Conservation (phyloP, 2,329 filamentous ascomycete genomes). For the Cercospora sojina region DNA sequence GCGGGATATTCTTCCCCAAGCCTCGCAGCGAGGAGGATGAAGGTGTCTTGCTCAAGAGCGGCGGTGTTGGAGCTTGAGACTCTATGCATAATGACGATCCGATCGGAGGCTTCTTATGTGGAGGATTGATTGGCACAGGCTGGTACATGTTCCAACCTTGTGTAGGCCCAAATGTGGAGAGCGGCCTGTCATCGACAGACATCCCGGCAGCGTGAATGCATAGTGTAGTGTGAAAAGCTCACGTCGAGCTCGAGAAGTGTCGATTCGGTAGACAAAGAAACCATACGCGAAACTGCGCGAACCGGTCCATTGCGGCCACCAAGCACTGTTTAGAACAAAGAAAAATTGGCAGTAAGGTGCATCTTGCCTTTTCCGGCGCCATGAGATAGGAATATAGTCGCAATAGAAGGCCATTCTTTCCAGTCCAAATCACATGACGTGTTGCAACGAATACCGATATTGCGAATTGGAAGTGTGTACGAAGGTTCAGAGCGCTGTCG, state of each 20-base stretch:
- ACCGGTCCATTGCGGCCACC: not conserved
- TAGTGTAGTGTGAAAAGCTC: not conserved
- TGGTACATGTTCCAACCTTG: slow-evolving; percentile 26
- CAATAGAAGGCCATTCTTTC: not conserved
- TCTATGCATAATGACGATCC: slow-evolving; percentile 14
- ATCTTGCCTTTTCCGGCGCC: not conserved
- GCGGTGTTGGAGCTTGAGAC: slow-evolving; percentile 10
- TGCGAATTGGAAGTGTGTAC: not conserved
- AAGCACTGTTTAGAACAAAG: slow-evolving; percentile 10
- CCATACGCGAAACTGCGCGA: not conserved
- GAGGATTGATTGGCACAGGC: slow-evolving; percentile 3
- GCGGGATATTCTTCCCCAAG: slow-evolving; percentile 32
- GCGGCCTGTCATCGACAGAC: slow-evolving; percentile 31
- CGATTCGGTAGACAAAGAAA: slow-evolving; percentile 15
- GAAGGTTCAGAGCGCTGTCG: not conserved
- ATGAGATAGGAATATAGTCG: not conserved
- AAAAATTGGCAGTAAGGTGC: not conserved
- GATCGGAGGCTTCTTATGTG: slow-evolving; percentile 23
- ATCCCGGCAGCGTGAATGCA: slow-evolving; percentile 15
- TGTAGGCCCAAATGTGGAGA: slow-evolving; percentile 26
- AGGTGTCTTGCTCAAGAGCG: slow-evolving; percentile 17
- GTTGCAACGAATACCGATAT: not conserved
- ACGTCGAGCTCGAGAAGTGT: not conserved
- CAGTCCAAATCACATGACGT: not conserved
- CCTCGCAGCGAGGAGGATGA: slow-evolving; percentile 28